Base-by-base conservation (phyloP, 345 rosid genomes). In the Camelina neglecta region DNA sequence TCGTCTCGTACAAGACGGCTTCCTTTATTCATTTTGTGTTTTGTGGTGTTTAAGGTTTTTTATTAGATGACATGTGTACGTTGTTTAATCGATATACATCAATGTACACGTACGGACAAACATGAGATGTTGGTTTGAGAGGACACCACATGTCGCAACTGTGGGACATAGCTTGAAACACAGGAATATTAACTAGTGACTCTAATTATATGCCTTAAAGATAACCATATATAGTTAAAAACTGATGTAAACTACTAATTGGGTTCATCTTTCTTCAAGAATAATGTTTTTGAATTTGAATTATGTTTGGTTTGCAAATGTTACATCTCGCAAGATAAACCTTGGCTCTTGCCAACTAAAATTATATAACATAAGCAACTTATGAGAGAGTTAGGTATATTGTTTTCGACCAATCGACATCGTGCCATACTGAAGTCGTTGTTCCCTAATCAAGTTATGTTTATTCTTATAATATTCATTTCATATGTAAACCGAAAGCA, bases 41-140 rank as follows among this genome's bases (percentile, higher is more conserved):
- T 59, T 58, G 66, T 73, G 65, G 57, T 54, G 72, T 74, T 58
- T 74, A 67, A 67, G 73, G 73, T 57, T 65, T 56, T 26, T 13
- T 13, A 49, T 13, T 39, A 4, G 35, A 38, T 18, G 79, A 59
- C 49, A 74, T 23, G 65, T 65, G 65, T 65, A 6, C 2, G 42
- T 54, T 9, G n/a, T 11, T 51, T 65, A 55, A 60, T 74, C 58
- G 72, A 48, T 36, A 11, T 56, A 56, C 20, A 64, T 42, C 66
- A 48, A 21, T 60, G 64, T 51, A 69, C 31, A 62, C 47, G 51
- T 63, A 62, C 51, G 42, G 60, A 26, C n/a, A 60, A 8, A 31
- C 45, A 47, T 68, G 45, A 68, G 74, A 24, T 68, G 74, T 51
- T 69, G 26, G 29, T 42, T 36, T 44, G 15, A 44, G n/a, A 75